Conservation (phyloP, 306 rosid species). For the Lagenaria siceraria region DNA sequence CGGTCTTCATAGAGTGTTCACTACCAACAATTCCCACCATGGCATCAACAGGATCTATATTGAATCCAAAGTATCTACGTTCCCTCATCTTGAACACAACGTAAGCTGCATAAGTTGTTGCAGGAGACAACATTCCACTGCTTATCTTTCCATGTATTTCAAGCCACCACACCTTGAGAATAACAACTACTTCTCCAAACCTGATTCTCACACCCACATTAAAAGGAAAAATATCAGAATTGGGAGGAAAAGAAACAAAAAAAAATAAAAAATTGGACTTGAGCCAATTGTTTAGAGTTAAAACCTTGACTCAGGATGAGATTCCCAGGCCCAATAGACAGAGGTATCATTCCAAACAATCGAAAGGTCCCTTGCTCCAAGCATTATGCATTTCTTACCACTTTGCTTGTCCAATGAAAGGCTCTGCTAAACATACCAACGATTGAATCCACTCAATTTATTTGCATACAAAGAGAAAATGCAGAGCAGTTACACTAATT, state of each 20-base stretch:
- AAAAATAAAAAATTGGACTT: not conserved
- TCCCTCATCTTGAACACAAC: constrained; percentile 6
- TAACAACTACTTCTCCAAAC: constrained; percentile 8
- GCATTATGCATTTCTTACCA: constrained; percentile 16
- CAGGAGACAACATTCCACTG: not conserved
- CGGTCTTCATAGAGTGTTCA: not conserved
- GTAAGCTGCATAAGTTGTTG: constrained; percentile 12
- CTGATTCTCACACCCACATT: not conserved
- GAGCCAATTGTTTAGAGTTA: not conserved
- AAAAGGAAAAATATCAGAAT: not conserved
- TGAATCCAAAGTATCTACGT: not conserved
- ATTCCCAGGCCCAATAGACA: constrained; percentile 8
- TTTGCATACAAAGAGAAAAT: not conserved
- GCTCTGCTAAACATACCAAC: not conserved
- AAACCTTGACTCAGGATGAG: constrained; percentile 7
- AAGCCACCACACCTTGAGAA: constrained; percentile 5
- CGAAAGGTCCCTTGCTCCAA: constrained; percentile 12
- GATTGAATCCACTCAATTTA: not conserved
- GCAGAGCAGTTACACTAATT: not conserved
- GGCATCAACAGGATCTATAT: not conserved
- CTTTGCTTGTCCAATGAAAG: constrained; percentile 4
- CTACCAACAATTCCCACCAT: not conserved
- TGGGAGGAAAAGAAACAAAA: not conserved
- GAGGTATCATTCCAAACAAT: constrained; percentile 7
- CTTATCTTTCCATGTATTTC: not conserved